These are phyloP conservation scores for Cyclotella choctawhatcheeana DNA, from an alignment of 108 stramenopile species.

Conservation along the genomic window DNA sequence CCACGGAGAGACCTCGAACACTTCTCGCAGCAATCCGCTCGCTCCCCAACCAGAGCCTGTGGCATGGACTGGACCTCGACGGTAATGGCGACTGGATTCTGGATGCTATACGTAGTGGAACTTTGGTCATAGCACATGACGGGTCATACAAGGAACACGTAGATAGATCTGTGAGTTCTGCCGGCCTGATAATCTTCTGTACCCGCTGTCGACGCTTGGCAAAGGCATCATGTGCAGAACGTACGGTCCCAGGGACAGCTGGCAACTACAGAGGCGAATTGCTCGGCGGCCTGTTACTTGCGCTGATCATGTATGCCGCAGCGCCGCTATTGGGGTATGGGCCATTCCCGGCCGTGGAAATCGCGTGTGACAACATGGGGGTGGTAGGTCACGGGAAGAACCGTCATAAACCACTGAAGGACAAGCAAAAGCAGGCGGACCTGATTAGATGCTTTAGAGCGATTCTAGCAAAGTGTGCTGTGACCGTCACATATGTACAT, in stretches of 20 bases:
- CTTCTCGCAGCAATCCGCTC: background rate
- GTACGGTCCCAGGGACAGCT: background rate
- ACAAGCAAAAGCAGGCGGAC: conserved; percentile 8
- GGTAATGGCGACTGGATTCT: conserved; percentile 22
- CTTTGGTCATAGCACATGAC: conserved; percentile 2
- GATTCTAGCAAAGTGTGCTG: background rate
- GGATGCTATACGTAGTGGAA: background rate
- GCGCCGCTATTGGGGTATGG: background rate
- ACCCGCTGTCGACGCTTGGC: background rate
- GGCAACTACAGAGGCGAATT: conserved; percentile 12
- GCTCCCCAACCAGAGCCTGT: background rate
- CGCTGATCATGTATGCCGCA: background rate
- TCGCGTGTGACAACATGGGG: conserved; percentile 10
- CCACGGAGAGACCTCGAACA: background rate
- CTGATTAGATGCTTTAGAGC: background rate
- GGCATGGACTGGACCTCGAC: background rate
- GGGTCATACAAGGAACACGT: conserved; percentile 8
- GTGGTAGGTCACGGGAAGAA: background rate
- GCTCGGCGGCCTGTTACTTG: background rate
- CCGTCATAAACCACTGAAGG: background rate
- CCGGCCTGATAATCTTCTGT: background rate
- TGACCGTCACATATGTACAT: background rate
- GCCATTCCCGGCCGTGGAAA: background rate
- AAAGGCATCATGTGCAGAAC: background rate
- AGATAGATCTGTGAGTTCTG: background rate